A percentile compares a stretch with the other conserved stretches of the same genome.
Conservation (phyloP, 306 rosid species). For the Boehmeria nivea region DNA sequence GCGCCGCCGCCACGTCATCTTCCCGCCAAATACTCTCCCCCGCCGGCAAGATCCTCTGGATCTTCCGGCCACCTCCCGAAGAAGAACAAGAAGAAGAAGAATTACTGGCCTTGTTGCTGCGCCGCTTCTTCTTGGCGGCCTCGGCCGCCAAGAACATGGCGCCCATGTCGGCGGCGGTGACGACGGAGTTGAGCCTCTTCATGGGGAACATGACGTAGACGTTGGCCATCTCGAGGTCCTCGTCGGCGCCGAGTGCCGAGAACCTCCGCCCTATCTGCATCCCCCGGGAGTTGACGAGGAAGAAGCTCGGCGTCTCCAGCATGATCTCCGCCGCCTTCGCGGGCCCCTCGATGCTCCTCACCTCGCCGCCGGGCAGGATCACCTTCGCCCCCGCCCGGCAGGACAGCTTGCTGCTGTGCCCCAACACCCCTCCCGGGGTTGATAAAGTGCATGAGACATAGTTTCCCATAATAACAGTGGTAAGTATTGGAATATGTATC, state of each 20-base stretch:
- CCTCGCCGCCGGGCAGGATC: slow-evolving; percentile 59
- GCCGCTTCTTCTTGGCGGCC: slow-evolving; percentile 20
- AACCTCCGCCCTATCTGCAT: slow-evolving; percentile 51
- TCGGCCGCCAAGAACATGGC: slow-evolving; percentile 46
- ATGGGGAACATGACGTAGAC: slow-evolving; percentile 67
- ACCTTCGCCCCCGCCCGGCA: slow-evolving; percentile 41
- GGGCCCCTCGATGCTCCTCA: slow-evolving; percentile 24
- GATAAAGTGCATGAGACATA: slow-evolving; percentile 62
- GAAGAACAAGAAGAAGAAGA: neutral
- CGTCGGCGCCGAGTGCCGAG: slow-evolving; percentile 62
- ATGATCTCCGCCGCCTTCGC: slow-evolving; percentile 72
- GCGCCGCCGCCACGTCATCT: slow-evolving; percentile 1
- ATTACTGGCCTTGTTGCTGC: neutral
- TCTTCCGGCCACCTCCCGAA: slow-evolving; percentile 27
- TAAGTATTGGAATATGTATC: too few relatives aligned
- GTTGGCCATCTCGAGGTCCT: slow-evolving; percentile 55
- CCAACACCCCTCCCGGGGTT: slow-evolving; percentile 18
- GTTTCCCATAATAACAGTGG: slow-evolving; percentile 50
- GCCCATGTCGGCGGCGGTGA: slow-evolving; percentile 58
- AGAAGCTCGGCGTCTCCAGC: slow-evolving; percentile 75
- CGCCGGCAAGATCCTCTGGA: slow-evolving; percentile 25
- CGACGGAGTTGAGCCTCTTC: slow-evolving; percentile 61
- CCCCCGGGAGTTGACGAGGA: slow-evolving; percentile 45
- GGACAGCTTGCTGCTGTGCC: slow-evolving; percentile 19
- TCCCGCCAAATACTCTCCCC: slow-evolving; percentile 10